phyloP scores from a whole-genome alignment of 805 yeast genomes.

The Saccharomyces eubayanus region DNA sequence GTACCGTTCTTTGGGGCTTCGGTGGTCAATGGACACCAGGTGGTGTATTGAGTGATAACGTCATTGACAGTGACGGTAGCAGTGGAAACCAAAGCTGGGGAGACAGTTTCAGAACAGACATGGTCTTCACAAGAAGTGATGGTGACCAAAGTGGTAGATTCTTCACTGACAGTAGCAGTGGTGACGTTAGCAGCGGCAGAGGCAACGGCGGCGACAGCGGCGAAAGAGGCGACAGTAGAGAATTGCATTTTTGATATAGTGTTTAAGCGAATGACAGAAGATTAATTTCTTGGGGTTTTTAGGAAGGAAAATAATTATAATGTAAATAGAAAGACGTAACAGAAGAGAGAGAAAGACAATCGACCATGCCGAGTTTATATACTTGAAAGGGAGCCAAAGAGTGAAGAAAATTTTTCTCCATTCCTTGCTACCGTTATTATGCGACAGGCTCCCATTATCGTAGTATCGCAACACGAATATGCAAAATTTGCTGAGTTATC shows the following conservation, averaged over 20 bases:
- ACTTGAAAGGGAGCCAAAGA: neutral
- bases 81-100: conserved; percentile 31
- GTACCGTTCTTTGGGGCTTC: conserved; percentile 1
- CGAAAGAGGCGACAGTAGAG: conserved; percentile 29
- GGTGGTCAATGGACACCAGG: conserved; percentile 27
- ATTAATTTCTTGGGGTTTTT: conserved; percentile 12
- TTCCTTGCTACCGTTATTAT: neutral
- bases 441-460: neutral
- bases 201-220: conserved; percentile 25
- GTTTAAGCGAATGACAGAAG: conserved; percentile 28
- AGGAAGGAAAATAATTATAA: neutral
- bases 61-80: conserved; percentile 31
- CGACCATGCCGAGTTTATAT: neutral
- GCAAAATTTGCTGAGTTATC: neutral
- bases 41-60: conserved; percentile 33
- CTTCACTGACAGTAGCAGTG: conserved; percentile 18
- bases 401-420: neutral
- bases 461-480: neutral
- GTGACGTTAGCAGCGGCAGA: conserved; percentile 23
- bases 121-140: conserved; percentile 31
- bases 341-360: neutral
- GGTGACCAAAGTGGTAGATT: conserved; percentile 31
- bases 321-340: neutral
- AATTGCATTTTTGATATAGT: conserved; percentile 28
- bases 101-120: conserved; percentile 28